These are phyloP conservation scores for Penicillium taxi DNA, from an alignment of 495 filamentous ascomycete genomes.

Conservation along the genomic window DNA sequence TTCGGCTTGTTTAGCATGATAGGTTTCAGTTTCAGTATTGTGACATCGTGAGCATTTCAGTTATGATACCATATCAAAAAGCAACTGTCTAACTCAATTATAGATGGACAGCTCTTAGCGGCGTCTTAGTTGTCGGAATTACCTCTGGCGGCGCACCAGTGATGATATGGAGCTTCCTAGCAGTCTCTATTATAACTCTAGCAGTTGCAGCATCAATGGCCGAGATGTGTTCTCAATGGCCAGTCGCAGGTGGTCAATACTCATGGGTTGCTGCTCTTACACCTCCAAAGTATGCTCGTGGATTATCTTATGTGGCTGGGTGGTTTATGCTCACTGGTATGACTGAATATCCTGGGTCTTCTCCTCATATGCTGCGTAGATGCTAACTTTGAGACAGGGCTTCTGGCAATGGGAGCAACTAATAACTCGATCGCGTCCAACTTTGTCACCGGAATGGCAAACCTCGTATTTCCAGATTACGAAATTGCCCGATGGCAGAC, in stretches of 20 bases:
- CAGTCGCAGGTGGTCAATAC: conserved; percentile 49
- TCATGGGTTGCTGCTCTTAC: conserved; percentile 51
- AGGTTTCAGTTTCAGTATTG: conserved; percentile 51
- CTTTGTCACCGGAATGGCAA: conserved; percentile 48
- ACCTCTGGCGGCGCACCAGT: conserved; percentile 49
- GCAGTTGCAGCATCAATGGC: conserved; percentile 52
- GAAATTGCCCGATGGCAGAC: conserved; percentile 51
- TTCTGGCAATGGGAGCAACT: conserved; percentile 50
- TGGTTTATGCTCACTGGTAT: conserved; percentile 48
- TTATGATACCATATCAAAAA: too few species aligned
- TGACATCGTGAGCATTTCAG: conserved; percentile 38
- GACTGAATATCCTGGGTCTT: conserved; percentile 4
- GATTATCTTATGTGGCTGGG: conserved; percentile 42
- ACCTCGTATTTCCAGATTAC: conserved; percentile 45
- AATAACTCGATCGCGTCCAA: conserved; percentile 52
- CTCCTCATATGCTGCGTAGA: background rate
- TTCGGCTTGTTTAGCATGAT: conserved; percentile 54
- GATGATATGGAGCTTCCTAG: conserved; percentile 51
- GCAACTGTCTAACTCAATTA: background rate
- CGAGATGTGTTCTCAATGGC: conserved; percentile 50
- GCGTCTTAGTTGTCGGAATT: conserved; percentile 50
- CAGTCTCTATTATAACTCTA: conserved; percentile 40
- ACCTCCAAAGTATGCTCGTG: conserved; percentile 41
- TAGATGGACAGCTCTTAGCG: conserved; percentile 50
- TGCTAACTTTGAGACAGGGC: conserved; percentile 20